Percentiles rank a stretch among this genome's conserved stretches.
Conservation (phyloP, 2,329 filamentous ascomycete genomes). For the Colletotrichum sansevieriae region DNA sequence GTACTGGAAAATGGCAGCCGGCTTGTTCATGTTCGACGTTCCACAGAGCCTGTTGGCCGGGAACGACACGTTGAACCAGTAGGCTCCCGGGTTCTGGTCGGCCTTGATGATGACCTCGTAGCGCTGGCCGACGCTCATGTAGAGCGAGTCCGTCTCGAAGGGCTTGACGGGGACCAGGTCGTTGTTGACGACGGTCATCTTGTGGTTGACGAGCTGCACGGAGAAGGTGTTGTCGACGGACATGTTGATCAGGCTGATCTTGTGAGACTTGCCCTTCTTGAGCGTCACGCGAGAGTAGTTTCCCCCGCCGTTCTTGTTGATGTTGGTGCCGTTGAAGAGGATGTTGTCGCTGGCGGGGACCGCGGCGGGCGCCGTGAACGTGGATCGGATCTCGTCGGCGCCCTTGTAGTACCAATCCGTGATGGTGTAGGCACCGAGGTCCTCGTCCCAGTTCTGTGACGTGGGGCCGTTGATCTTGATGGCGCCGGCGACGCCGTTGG, state of each 20-base stretch:
- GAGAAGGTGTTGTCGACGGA: conserved; percentile 63
- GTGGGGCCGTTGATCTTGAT: conserved; percentile 65
- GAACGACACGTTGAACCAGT: conserved; percentile 55
- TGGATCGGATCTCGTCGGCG: conserved; percentile 47
- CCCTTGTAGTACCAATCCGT: conserved; percentile 65
- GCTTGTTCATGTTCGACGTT: conserved; percentile 47
- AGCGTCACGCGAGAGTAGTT: conserved; percentile 63
- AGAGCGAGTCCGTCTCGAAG: conserved; percentile 72
- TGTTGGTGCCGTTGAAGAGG: conserved; percentile 58
- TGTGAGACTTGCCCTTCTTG: conserved; percentile 65
- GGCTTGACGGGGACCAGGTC: conserved; percentile 74
- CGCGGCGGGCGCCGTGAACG: conserved; percentile 41
- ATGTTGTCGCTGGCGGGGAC: conserved; percentile 52
- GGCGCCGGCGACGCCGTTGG: conserved; percentile 64
- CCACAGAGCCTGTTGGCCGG: conserved; percentile 50
- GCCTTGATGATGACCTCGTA: conserved; percentile 55
- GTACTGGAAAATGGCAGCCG: conserved; percentile 57
- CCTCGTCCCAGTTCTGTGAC: conserved; percentile 66
- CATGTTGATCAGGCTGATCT: conserved; percentile 71
- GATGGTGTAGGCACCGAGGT: conserved; percentile 68
- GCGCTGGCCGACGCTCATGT: conserved; percentile 70
- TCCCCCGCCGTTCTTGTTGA: conserved; percentile 47
- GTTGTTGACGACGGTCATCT: conserved; percentile 73
- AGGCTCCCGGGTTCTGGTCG: conserved; percentile 45
- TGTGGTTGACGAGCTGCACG: conserved; percentile 72